These are phyloP conservation scores for Polychytrium aggregatum DNA, from an alignment of 192 early-diverging fungal genomes.

Conservation along the genomic window DNA sequence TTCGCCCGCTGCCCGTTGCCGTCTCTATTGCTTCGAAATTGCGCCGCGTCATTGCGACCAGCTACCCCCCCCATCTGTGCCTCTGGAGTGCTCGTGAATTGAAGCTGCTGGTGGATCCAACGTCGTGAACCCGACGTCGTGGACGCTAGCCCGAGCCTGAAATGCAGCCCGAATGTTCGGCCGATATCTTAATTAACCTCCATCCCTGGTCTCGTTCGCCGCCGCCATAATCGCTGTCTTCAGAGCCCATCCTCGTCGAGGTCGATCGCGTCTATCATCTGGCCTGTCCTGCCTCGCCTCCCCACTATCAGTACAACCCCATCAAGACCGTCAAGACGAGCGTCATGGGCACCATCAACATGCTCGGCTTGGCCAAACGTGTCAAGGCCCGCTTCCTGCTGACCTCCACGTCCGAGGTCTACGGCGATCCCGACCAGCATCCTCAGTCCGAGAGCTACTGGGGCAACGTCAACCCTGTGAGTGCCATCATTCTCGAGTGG, in stretches of 20 bases:
- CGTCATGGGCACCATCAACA: slow-evolving; percentile 78
- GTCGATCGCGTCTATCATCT: slow-evolving; percentile 78
- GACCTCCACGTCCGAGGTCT: slow-evolving; percentile 75
- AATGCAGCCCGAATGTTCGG: too few relatives aligned
- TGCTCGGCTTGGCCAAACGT: slow-evolving; percentile 72
- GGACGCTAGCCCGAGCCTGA: too few relatives aligned
- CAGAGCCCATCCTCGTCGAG: slow-evolving; percentile 71
- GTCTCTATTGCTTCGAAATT: too few relatives aligned
- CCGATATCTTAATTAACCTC: too few relatives aligned
- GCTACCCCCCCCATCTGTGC: too few relatives aligned
- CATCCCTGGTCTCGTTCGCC: too few relatives aligned
- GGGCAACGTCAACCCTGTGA: slow-evolving; percentile 43
- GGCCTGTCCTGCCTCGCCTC: slow-evolving; percentile 78
- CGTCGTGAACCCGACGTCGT: too few relatives aligned
- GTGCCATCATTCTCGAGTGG: too few relatives aligned
- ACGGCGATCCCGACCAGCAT: slow-evolving; percentile 77
- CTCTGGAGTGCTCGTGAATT: too few relatives aligned
- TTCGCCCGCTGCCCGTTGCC: too few relatives aligned
- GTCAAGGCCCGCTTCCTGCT: slow-evolving; percentile 67
- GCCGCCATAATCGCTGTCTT: background rate
- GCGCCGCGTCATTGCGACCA: too few relatives aligned
- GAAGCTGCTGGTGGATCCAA: too few relatives aligned
- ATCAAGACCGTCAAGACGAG: slow-evolving; percentile 77
- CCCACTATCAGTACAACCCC: slow-evolving; percentile 79
- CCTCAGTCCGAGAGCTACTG: slow-evolving; percentile 79